A percentile compares a stretch with the other conserved stretches of the same genome.
Conservation (phyloP, 495 filamentous ascomycete species). For the Opeltia flavorubescens region DNA sequence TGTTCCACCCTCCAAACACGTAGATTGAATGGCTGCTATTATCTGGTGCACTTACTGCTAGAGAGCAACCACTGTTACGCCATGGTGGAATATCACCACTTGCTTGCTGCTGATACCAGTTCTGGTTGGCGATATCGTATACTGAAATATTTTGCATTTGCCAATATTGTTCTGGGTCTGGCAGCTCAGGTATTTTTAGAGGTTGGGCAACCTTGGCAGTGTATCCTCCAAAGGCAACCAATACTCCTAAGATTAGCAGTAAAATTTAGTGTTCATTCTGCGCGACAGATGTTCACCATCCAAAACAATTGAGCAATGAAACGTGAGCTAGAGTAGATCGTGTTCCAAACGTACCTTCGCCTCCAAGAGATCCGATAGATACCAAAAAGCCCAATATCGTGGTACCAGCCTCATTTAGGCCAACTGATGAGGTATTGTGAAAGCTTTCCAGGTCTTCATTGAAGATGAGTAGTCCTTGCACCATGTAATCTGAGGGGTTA, state of each 20-base stretch:
- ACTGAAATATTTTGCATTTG: constrained; percentile 7
- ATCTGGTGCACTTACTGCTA: constrained; percentile 8
- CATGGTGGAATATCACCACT: constrained; percentile 9
- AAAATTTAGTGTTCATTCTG: neutral
- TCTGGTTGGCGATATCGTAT: constrained; percentile 5
- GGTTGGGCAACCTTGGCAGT: neutral
- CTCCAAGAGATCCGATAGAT: constrained; percentile 4
- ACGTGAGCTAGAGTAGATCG: neutral
- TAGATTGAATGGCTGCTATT: constrained; percentile 12
- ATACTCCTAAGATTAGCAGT: neutral
- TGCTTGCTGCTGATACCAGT: constrained; percentile 8
- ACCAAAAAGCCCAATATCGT: constrained; percentile 3
- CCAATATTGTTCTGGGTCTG: constrained; percentile 2
- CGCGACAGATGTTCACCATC: neutral
- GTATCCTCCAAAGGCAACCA: constrained; percentile 8
- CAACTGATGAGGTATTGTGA: constrained; percentile 4
- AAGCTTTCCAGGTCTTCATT: constrained; percentile 1
- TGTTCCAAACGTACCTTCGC: neutral
- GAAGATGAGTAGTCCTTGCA: constrained; percentile 8
- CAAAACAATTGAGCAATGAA: too few species aligned
- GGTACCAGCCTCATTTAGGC: constrained; percentile 8
- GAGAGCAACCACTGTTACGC: constrained; percentile 8
- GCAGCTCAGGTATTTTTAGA: neutral
- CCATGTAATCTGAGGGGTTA: constrained; percentile 2
- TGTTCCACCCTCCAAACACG: constrained; percentile 11